These are phyloP conservation scores for Pyrus pyrifolia DNA, from an alignment of 306 rosid genomes.

Conservation along the genomic window DNA sequence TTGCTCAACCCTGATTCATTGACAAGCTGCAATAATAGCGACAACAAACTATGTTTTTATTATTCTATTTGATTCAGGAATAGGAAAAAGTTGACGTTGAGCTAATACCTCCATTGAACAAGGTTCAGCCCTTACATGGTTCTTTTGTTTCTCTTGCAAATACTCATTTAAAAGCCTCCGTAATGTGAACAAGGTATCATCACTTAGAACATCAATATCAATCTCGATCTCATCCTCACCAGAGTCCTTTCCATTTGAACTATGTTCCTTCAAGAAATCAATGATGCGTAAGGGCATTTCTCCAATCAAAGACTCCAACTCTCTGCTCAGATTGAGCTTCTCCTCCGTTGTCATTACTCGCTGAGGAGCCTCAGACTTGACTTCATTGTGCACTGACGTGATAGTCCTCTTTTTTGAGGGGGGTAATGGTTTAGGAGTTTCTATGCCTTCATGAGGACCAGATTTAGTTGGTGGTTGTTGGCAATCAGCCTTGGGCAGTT, in stretches of 20 bases:
- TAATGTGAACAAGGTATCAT: constrained; percentile 59
- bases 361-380: constrained; percentile 39
- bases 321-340: constrained; percentile 48
- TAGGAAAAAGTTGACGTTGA: background rate
- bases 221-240: constrained; percentile 83
- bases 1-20: constrained; percentile 81
- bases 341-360: constrained; percentile 57
- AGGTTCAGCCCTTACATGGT: constrained; percentile 40
- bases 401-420: constrained; percentile 60
- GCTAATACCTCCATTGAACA: constrained; percentile 71
- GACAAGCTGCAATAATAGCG: constrained; percentile 45
- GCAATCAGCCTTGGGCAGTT: constrained; percentile 40
- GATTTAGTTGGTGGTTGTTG: constrained; percentile 32
- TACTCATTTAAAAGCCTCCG: constrained; percentile 63
- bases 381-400: constrained; percentile 37
- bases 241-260: constrained; percentile 57
- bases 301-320: constrained; percentile 62
- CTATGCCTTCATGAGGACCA: constrained; percentile 22
- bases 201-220: constrained; percentile 66
- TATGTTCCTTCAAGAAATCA: constrained; percentile 64
- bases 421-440: constrained; percentile 38
- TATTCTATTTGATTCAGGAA: background rate
- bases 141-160: constrained; percentile 46
- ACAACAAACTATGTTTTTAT: background rate
- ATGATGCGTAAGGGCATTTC: constrained; percentile 63